Conservation (phyloP, 768 basidiomycete species). For the Pisolithus microcarpus region DNA sequence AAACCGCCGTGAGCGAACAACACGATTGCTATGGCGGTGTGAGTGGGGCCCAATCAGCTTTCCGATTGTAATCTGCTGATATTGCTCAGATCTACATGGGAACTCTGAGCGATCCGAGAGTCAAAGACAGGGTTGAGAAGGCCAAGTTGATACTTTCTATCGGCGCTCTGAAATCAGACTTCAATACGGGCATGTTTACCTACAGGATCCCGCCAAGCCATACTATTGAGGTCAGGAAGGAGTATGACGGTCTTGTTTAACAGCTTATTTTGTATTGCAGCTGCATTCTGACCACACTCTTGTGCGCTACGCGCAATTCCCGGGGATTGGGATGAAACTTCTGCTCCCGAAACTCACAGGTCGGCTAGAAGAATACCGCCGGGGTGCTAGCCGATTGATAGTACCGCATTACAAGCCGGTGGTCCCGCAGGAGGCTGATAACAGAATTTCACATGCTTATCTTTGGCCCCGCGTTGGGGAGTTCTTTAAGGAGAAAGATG, state of each 20-base stretch:
- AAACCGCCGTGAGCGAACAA: conserved; percentile 64
- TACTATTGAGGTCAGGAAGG: conserved; percentile 51
- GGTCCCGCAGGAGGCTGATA: conserved; percentile 44
- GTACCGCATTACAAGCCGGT: conserved; percentile 38
- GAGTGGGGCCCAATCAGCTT: conserved; percentile 21
- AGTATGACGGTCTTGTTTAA: background rate
- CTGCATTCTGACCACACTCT: conserved; percentile 69
- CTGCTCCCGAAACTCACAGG: conserved; percentile 67
- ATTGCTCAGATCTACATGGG: conserved; percentile 66
- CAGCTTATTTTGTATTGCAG: conserved; percentile 29
- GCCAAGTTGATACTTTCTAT: conserved; percentile 73
- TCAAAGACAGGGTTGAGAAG: conserved; percentile 66
- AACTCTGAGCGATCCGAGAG: conserved; percentile 52
- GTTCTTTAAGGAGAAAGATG: conserved; percentile 67
- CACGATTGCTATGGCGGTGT: conserved; percentile 76
- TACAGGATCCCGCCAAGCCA: conserved; percentile 55
- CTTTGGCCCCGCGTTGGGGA: conserved; percentile 75
- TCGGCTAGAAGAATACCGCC: conserved; percentile 38
- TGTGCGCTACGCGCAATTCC: conserved; percentile 57
- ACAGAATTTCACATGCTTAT: conserved; percentile 66
- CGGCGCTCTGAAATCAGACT: conserved; percentile 65
- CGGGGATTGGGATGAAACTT: conserved; percentile 66
- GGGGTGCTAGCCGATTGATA: conserved; percentile 32
- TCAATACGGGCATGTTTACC: conserved; percentile 85
- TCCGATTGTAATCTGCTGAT: background rate